Base-by-base conservation (phyloP, 2,329 filamentous ascomycete species). In the Fusarium torulosum region DNA sequence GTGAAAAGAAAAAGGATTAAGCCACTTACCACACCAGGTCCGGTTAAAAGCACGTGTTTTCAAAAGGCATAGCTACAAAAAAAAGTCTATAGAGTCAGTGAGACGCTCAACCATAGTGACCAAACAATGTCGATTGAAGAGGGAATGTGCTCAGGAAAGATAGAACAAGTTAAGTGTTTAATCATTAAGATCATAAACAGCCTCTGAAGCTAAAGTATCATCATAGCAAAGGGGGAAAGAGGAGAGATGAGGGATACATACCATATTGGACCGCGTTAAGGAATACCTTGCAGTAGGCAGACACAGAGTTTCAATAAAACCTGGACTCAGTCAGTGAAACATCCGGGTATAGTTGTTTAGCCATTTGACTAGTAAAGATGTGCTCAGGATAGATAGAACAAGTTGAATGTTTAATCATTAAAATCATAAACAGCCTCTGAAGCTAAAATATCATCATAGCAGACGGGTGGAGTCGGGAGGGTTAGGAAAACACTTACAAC, bases 341-440 rank as follows among this genome's bases (percentile, higher is more conserved):
- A 6, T 35, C n/a, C 33, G n/a, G 15, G 15, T 35, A 35, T 35
- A 35, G 33, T 2, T 8, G 19, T 20, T 13, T 11, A 52, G 29
- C 15, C 20, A 20, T 27, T 10, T n/a, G 9, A 41, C 19, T n/a
- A 31, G 19, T 27, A 11, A 37, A 17, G 4, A 4, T n/a, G 23
- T 27, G 27, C 62, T 69, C 66, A 69, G 66, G 58, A 69, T 72
- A 72, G 70, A 72, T 67, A 61, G 43, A 45, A 45, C 43, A 63
- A 66, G 66, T 75, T 78, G 72, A 76, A 70, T 52, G 70, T 77
- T 76, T 68, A 81, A 80, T 80, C 78, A 80, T 70, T 41, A 55
- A 63, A 58, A 77, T 82, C 80, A 82, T 82, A 82, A 82, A 82
- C 80, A 82, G 80, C 80, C 80, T 82, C 80, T 81, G 79, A 79